Conservation (phyloP, 2,329 filamentous ascomycete species). For the Eutypa lata region DNA sequence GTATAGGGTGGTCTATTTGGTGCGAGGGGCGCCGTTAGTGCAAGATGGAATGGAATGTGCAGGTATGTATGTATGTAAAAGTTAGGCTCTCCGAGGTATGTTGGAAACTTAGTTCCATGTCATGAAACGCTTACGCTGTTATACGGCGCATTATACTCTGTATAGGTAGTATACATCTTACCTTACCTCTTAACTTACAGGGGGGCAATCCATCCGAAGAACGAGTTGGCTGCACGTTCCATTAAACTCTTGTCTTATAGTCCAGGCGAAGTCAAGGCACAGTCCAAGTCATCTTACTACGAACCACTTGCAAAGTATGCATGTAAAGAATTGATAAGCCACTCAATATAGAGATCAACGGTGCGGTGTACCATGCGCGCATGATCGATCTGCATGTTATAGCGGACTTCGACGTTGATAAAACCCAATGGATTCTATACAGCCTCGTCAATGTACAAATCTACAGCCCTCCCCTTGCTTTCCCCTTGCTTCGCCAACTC, state of each 20-base stretch:
- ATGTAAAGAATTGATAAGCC: background rate
- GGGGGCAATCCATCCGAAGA: background rate
- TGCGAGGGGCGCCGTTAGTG: too few relatives aligned
- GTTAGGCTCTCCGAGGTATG: background rate
- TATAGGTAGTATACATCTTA: background rate
- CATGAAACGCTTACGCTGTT: background rate
- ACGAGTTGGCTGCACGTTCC: background rate
- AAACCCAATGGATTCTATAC: background rate
- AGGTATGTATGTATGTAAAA: too few relatives aligned
- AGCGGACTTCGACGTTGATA: background rate
- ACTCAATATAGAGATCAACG: background rate
- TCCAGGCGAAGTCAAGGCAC: background rate
- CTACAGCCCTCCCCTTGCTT: slow-evolving; percentile 4
- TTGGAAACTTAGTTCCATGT: background rate
- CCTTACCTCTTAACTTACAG: background rate
- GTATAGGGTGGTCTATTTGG: too few relatives aligned
- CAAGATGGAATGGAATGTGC: too few relatives aligned
- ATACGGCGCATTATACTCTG: background rate
- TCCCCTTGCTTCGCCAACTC: slow-evolving; percentile 3
- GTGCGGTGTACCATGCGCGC: too few relatives aligned
- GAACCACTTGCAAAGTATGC: background rate
- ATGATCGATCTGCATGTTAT: too few relatives aligned
- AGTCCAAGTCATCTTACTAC: background rate
- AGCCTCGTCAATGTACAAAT: background rate
- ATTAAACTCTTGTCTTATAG: background rate